A percentile compares a stretch with the other conserved stretches of the same genome.
Evolutionary conservation across 441 rosid genomes (phyloP).

Genomic region (Gossypium schwendimanii): DNA sequence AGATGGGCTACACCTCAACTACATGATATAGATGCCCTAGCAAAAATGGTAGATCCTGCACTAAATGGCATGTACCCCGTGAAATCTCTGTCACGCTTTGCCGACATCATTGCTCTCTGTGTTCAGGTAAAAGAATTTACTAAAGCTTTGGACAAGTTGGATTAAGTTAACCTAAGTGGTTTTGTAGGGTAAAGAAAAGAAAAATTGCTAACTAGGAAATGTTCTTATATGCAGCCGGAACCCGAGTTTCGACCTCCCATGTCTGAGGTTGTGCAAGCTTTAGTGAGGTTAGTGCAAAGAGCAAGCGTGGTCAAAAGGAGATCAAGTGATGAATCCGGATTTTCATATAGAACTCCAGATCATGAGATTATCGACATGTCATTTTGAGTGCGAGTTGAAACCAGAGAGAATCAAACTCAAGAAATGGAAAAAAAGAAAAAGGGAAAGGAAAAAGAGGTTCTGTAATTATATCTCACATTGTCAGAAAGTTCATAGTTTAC

Average conservation of each 20-base stretch:
- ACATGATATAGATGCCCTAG: conserved; percentile 87
- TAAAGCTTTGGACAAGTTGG: not conserved
- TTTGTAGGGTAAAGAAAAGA: not conserved
- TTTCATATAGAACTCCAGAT: conserved; percentile 76
- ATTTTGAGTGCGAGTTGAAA: conserved; percentile 12
- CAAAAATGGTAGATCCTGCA: conserved; percentile 93
- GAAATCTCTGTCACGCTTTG: conserved; percentile 89
- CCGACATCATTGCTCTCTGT: conserved; percentile 88
- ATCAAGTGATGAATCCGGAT: conserved; percentile 83
- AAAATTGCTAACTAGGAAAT: not conserved
- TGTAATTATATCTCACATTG: conserved; percentile 26
- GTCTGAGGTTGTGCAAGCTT: conserved; percentile 94
- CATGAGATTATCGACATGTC: conserved; percentile 63
- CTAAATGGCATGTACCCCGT: conserved; percentile 95
- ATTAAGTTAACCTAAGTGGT: not conserved
- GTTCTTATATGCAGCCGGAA: conserved; percentile 50
- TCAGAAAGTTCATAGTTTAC: not conserved
- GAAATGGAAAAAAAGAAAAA: not conserved
- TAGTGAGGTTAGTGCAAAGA: conserved; percentile 85
- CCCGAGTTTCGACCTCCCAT: conserved; percentile 97
- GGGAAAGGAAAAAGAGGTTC: not conserved
- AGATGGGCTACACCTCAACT: conserved; percentile 98
- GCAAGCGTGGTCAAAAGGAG: conserved; percentile 78
- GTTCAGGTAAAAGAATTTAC: conserved; percentile 58
- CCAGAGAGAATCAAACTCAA: not conserved